Conservation (phyloP, 352 stramenopile genomes). For the Halophytophthora polymorphica region DNA sequence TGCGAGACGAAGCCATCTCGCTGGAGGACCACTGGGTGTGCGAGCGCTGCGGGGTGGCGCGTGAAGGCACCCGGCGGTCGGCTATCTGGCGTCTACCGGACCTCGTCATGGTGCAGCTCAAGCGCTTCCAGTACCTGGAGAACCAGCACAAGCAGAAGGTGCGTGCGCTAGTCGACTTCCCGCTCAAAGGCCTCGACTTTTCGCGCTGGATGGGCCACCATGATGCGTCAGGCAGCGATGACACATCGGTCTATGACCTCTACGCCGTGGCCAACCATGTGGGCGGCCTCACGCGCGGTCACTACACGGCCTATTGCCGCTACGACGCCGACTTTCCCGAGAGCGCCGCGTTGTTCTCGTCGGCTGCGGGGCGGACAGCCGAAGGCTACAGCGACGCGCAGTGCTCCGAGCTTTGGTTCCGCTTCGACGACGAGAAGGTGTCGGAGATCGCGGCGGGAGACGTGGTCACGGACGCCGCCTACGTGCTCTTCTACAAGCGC, state of each 20-base stretch:
- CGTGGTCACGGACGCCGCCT: slow-evolving; percentile 81
- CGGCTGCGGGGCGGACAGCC: background rate
- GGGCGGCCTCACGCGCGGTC: slow-evolving; percentile 91
- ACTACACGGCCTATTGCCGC: slow-evolving; percentile 91
- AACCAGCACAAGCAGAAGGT: slow-evolving; percentile 85
- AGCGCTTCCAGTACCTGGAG: slow-evolving; percentile 87
- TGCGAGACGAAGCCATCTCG: slow-evolving; percentile 68
- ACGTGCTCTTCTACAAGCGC: slow-evolving; percentile 92
- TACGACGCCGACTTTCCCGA: slow-evolving; percentile 73
- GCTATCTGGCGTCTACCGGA: slow-evolving; percentile 76
- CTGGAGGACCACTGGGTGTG: slow-evolving; percentile 77
- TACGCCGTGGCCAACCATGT: slow-evolving; percentile 98
- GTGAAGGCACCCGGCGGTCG: slow-evolving; percentile 49
- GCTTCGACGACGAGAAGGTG: slow-evolving; percentile 84
- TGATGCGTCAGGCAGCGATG: slow-evolving; percentile 2
- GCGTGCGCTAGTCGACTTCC: slow-evolving; percentile 76
- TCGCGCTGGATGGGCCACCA: slow-evolving; percentile 62
- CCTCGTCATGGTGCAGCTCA: slow-evolving; percentile 88
- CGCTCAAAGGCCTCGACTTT: slow-evolving; percentile 77
- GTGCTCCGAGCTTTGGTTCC: slow-evolving; percentile 67
- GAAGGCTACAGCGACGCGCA: slow-evolving; percentile 35
- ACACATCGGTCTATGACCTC: slow-evolving; percentile 87
- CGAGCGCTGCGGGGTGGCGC: slow-evolving; percentile 60
- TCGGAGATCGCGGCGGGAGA: slow-evolving; percentile 66
- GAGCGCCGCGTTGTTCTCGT: slow-evolving; percentile 47